These are phyloP conservation scores for Aspergillus leporis DNA, from an alignment of 495 filamentous ascomycete genomes.

Conservation along the genomic window DNA sequence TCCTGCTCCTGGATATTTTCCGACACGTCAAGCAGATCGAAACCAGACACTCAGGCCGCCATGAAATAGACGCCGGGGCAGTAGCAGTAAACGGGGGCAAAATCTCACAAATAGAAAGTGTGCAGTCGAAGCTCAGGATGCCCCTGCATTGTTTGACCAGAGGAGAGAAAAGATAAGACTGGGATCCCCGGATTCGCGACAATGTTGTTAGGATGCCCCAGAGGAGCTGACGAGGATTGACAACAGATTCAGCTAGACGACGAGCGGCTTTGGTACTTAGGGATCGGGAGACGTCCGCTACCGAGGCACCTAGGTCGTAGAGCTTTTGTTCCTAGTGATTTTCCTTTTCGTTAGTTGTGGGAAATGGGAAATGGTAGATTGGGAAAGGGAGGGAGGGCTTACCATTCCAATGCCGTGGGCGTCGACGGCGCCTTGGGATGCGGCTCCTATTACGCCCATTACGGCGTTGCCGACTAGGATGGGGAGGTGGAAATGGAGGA, in stretches of 20 bases:
- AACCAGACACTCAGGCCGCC: slow-evolving; percentile 7
- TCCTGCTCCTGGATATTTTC: slow-evolving; percentile 6
- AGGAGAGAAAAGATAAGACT: slow-evolving; percentile 42
- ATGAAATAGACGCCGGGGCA: slow-evolving; percentile 5
- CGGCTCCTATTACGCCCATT: slow-evolving; percentile 49
- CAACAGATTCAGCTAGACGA: slow-evolving; percentile 32
- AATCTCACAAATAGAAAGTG: slow-evolving; percentile 34
- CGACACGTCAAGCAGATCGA: slow-evolving; percentile 3
- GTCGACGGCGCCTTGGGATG: slow-evolving; percentile 54
- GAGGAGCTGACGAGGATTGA: slow-evolving; percentile 42
- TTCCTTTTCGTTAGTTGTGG: not conserved
- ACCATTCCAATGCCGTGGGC: slow-evolving; percentile 67
- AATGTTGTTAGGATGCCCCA: slow-evolving; percentile 48
- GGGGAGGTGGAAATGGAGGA: slow-evolving; percentile 59
- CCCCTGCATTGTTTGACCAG: slow-evolving; percentile 37
- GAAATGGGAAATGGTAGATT: slow-evolving; percentile 9
- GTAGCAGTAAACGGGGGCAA: slow-evolving; percentile 25
- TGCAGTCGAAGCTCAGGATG: slow-evolving; percentile 35
- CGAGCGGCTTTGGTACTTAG: slow-evolving; percentile 32
- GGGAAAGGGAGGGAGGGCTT: slow-evolving; percentile 23
- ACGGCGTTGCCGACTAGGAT: slow-evolving; percentile 57
- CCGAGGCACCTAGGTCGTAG: slow-evolving; percentile 39
- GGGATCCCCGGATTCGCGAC: slow-evolving; percentile 45
- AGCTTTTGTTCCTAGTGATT: slow-evolving; percentile 44
- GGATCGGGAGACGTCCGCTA: slow-evolving; percentile 41